Base-by-base conservation (phyloP, 352 stramenopile genomes). In the Globisporangium viniferum region DNA sequence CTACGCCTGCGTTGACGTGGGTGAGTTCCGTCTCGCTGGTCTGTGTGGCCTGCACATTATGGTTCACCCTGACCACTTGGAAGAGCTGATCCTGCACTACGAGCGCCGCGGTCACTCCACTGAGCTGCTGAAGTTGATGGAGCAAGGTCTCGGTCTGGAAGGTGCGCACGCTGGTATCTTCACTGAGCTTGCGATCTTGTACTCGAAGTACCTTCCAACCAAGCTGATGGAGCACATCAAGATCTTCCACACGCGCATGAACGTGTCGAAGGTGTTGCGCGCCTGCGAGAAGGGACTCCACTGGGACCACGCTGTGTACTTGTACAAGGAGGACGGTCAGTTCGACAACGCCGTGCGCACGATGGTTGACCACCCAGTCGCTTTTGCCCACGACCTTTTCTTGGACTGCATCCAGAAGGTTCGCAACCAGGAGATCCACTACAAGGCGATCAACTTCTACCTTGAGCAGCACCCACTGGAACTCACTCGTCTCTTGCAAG, bases 221-320 rank as follows among this genome's bases (percentile, higher is more conserved):
- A 99, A 99, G 87, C 84, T 99, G 24, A 99, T 99, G 97, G 98
- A 99, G 73, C 98, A 99, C 81, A 95, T 99, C 81, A 99, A 99
- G 85, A 98, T 99, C 59, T 99, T 99, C 89, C 98, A 98, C 86
- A 98, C 83, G 67, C 97, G 98, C 67, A 98, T 99, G 86, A 99
- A 99, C 82, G 91, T 99, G 56, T 98, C 95, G 64, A 99, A 99
- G 88, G 85, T 98, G 39, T 71, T 98, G 62, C 92, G 96, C 73
- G 97, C 98, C 7, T 99, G 98, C 77, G 98, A 99, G 85, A 98
- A 98, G 82, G 98, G 97, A 41, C 86, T 99, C 36, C 90, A 99
- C 73, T 99, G 95, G 95, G 82, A 98, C 68, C 97, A 99, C 76
- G 95, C 97, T 68, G 97, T 99, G 56, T 99, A 98, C 79, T 76